These are phyloP conservation scores for Suhomyces pyralidae DNA, from an alignment of 805 yeast species.

Conservation along the genomic window DNA sequence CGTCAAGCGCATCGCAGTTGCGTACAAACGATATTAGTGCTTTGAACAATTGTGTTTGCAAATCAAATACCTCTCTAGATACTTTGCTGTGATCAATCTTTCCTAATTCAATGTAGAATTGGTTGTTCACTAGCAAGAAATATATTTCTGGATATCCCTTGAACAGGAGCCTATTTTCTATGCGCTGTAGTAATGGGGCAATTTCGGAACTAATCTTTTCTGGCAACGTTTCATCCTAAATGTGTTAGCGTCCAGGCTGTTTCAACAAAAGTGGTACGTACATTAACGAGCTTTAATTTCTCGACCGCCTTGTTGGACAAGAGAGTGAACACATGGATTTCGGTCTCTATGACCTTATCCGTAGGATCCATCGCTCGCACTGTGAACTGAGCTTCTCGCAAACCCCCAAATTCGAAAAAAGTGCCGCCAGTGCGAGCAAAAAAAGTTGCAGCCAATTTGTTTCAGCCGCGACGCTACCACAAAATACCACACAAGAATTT, in stretches of 20 bases:
- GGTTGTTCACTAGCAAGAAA: background rate
- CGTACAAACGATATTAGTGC: background rate
- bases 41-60: background rate
- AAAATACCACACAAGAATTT: background rate
- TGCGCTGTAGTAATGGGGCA: background rate
- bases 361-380: background rate
- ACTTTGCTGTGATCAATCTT: background rate
- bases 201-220: background rate
- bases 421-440: background rate
- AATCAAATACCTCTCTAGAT: background rate
- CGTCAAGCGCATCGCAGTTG: background rate
- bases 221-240: background rate
- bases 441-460: slow-evolving; percentile 3
- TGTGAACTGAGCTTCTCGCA: background rate
- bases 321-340: background rate
- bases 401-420: background rate
- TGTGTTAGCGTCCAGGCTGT: background rate
- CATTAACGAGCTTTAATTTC: background rate
- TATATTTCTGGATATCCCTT: background rate
- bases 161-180: background rate
- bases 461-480: slow-evolving; percentile 1
- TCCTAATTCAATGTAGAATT: background rate
- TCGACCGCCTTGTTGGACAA: background rate
- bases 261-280: background rate
- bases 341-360: background rate